Conservation (phyloP, 1,139 yeast species). For the Yamadazyma aaseri region DNA sequence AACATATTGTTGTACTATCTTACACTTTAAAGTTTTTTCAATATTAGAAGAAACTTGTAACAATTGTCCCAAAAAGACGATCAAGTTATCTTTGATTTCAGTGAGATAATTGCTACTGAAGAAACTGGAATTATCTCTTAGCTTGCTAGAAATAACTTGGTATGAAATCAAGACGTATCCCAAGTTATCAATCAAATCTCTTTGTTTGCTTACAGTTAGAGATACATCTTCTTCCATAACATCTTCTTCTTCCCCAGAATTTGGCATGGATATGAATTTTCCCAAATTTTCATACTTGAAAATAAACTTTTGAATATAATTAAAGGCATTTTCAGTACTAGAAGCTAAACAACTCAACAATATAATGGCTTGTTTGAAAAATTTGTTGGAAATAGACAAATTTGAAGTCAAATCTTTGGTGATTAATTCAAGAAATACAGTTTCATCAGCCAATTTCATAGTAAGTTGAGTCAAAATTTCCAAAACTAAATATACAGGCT, state of each 20-base stretch:
- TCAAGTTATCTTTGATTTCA: constrained; percentile 59
- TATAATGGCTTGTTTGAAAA: constrained; percentile 57
- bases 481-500: constrained; percentile 48
- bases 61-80: constrained; percentile 64
- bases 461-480: constrained; percentile 46
- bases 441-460: constrained; percentile 23
- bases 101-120: constrained; percentile 16
- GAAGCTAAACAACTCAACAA: constrained; percentile 58
- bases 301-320: constrained; percentile 39
- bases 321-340: constrained; percentile 36
- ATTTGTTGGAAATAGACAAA: constrained; percentile 51
- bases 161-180: constrained; percentile 50
- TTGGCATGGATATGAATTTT: constrained; percentile 27
- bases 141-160: constrained; percentile 15
- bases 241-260: constrained; percentile 14
- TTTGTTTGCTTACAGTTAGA: constrained; percentile 53
- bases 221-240: constrained; percentile 27
- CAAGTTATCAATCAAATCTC: constrained; percentile 58
- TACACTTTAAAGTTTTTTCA: constrained; percentile 67
- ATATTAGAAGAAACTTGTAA: constrained; percentile 63
- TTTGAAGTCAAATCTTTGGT: constrained; percentile 58
- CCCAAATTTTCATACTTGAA: constrained; percentile 40
- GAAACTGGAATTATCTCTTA: constrained; percentile 31
- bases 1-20: constrained; percentile 64
- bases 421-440: constrained; percentile 37